Base-by-base conservation (phyloP, 805 yeast species). In the Candida pini region DNA sequence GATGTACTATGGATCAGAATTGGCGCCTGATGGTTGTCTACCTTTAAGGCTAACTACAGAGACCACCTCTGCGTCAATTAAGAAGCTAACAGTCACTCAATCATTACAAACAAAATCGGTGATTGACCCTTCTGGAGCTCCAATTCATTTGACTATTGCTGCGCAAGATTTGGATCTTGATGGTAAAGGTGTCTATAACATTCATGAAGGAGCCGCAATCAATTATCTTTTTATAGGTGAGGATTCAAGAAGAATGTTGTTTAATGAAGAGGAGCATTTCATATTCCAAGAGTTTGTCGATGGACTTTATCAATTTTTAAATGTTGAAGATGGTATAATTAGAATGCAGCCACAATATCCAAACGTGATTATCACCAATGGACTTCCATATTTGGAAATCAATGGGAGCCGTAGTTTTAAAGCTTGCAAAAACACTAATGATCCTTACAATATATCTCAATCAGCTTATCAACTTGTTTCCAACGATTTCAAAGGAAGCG, bases 161-260 rank as follows among this genome's bases (percentile, higher is more conserved):
- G 56, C 64, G 22, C 43, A 35, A 24, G 34, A 52, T 35, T 22
- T 43, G 8, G 47, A 42, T 16, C 36, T 62, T 34, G 41, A 57
- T 41, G 58, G 57, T 14, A 33, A 45, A 28, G 60, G 54, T 28
- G 39, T 64, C 25, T 41, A 53, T 32, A 44, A 58, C 27, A 44
- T 44, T 35, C 73, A 68, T 46, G 70, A 65, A 49, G 73, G 73
- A 45, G 74, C 73, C 38, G 73, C 63, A 33, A 50, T 64, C 44
- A 58, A 62, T 56, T 68, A 66, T 51, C 43, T 63, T 26, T 58
- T 63, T 53, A 46, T 62, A 26, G 57, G 57, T 18, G 25, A 34
- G 13, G 36, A 34, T 18, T 46, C 34, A n/a, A 40, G 30, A 60
- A 54, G 43, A 50, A 35, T 22, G 36, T 22, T 20, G 21, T 15